Conservation (phyloP, 306 rosid genomes). For the Ormosia semicastrata region DNA sequence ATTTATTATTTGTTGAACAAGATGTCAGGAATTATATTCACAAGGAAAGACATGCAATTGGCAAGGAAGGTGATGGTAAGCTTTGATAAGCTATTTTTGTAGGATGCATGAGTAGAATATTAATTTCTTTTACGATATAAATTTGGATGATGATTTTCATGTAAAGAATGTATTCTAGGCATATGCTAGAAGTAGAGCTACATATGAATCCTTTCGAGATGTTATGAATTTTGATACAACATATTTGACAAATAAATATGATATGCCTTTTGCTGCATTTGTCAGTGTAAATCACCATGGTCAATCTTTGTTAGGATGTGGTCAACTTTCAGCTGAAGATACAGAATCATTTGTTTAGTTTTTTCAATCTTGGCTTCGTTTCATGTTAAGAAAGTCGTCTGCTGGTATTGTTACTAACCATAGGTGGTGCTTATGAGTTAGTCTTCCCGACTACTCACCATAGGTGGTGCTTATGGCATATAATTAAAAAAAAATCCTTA, state of each 20-base stretch:
- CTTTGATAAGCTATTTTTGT: too few species aligned
- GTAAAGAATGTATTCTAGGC: too few species aligned
- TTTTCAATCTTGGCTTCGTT: background rate
- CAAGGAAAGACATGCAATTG: too few species aligned
- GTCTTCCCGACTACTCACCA: background rate
- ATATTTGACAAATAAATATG: background rate
- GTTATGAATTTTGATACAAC: background rate
- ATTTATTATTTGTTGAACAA: too few species aligned
- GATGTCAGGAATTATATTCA: too few species aligned
- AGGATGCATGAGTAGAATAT: too few species aligned
- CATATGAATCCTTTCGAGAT: background rate
- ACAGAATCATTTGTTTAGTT: too few species aligned
- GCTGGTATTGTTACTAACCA: background rate
- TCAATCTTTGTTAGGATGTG: background rate
- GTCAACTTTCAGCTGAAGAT: background rate
- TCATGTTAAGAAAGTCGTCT: background rate
- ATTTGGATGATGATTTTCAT: too few species aligned
- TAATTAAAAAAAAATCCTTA: background rate
- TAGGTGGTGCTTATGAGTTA: background rate
- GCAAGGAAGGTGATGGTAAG: too few species aligned
- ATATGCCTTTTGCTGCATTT: background rate
- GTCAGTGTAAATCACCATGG: background rate
- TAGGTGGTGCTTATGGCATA: background rate
- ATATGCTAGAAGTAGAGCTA: too few species aligned
- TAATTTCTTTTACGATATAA: too few species aligned